Conservation (phyloP, 2,329 filamentous ascomycete genomes). For the Colletotrichum tofieldiae region DNA sequence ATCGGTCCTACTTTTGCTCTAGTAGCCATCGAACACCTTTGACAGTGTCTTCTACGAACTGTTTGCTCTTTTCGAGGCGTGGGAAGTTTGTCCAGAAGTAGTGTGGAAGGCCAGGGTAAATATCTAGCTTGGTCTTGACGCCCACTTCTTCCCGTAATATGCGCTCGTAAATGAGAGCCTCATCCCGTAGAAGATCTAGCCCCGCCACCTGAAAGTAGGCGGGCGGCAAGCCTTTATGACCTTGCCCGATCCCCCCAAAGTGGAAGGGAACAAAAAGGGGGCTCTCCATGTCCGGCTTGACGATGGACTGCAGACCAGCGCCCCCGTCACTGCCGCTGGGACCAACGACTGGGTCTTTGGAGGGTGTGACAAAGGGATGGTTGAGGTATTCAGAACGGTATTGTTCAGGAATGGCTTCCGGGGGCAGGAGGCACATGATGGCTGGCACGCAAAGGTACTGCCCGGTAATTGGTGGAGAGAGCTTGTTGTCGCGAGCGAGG, state of each 20-base stretch:
- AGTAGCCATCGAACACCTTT: constrained; percentile 33
- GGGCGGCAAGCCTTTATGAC: constrained; percentile 29
- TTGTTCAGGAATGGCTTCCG: constrained; percentile 23
- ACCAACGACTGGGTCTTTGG: constrained; percentile 17
- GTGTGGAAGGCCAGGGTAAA: constrained; percentile 38
- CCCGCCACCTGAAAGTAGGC: constrained; percentile 63
- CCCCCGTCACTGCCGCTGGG: neutral
- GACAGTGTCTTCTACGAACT: constrained; percentile 25
- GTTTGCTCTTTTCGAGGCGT: constrained; percentile 10
- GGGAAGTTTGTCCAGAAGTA: constrained; percentile 39
- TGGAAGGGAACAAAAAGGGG: constrained; percentile 37
- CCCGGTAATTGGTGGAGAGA: constrained; percentile 61
- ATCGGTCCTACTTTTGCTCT: constrained; percentile 8
- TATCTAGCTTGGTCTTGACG: constrained; percentile 60
- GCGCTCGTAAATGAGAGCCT: constrained; percentile 67
- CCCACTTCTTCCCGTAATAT: constrained; percentile 61
- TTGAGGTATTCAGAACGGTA: constrained; percentile 37
- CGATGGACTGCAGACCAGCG: neutral
- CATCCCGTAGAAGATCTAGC: constrained; percentile 66
- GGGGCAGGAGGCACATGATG: constrained; percentile 25
- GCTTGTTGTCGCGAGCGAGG: constrained; percentile 53
- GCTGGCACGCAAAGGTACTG: constrained; percentile 36
- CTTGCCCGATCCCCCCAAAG: constrained; percentile 6
- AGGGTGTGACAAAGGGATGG: constrained; percentile 10
- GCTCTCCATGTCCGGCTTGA: constrained; percentile 35